These are phyloP conservation scores for Acanthamoeba divionensis DNA, from an alignment of 208 protist species.

Conservation along the genomic window DNA sequence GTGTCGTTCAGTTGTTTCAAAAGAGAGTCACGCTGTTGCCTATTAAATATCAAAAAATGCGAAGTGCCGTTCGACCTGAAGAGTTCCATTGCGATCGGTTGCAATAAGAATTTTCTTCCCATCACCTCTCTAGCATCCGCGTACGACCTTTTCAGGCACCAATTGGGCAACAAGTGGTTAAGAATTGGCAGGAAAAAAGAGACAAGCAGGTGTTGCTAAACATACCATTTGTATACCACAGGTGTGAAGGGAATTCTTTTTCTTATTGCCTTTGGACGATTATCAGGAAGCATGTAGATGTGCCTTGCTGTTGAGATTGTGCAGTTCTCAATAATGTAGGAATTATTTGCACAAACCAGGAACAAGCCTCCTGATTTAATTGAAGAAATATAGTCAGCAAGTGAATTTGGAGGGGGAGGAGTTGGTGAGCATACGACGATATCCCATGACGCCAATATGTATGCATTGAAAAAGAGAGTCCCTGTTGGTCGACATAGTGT, in stretches of 20 bases:
- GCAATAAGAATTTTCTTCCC: constrained; percentile 83
- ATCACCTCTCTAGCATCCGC: constrained; percentile 35
- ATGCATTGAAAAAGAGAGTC: no score
- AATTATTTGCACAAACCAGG: constrained; percentile 9
- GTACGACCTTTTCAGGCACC: neutral
- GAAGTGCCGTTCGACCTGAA: constrained; percentile 85
- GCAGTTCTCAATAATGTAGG: constrained; percentile 54
- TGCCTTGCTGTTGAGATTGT: neutral
- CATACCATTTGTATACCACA: neutral
- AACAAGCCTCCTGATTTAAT: neutral
- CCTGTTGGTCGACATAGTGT: no score
- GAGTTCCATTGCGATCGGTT: constrained; percentile 88
- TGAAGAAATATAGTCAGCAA: neutral
- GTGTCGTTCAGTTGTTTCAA: constrained; percentile 21
- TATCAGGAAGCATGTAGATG: constrained; percentile 28
- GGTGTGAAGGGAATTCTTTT: constrained; percentile 1
- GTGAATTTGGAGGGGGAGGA: neutral
- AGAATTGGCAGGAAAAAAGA: no score
- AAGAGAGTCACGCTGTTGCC: constrained; percentile 55
- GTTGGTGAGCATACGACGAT: no score
- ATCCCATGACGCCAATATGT: no score
- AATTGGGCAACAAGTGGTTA: no score
- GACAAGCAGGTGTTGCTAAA: no score
- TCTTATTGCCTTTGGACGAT: neutral
- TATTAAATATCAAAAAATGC: constrained; percentile 86